Evolutionary conservation across 805 yeast genomes (phyloP), one percentile per base, ranked within the genome.

Genomic region (Scheffersomyces coipomensis): DNA sequence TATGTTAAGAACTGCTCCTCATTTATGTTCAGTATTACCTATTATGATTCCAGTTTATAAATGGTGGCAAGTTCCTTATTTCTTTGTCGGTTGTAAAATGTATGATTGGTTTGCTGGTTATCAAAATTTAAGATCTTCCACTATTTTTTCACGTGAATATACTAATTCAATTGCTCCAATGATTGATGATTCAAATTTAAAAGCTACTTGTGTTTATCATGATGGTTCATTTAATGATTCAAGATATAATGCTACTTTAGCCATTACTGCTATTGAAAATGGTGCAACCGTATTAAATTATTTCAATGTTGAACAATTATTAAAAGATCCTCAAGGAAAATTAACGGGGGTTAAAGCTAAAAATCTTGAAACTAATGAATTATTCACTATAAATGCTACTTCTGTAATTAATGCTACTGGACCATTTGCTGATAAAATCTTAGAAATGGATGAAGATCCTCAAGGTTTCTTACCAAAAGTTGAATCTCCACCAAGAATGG

Each of bases 41-140:
- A 90, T 90, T 53, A 80, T 88, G 85, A 88, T 90, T 53, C 98
- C 98, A n/a, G 90, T 90, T 42, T 90, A 91, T 75, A 81, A 81
- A 56, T 87, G 88, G 78, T 90, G 97, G 97, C 96, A 89, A 71
- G 78, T 88, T 38, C 97, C 97, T 33, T 90, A 90, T 71, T 88
- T 85, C 71, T 90, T 85, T 68, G 82, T 78, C 29, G 98, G 98
- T 44, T 86, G 93, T 59, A 85, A 88, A 64, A 73, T 85, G 78
- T 90, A 90, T 68, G 98, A 90, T 65, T 68, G 90, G 65, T 84
- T 91, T 59, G 97, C 97, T 29, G 97, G 97, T 39, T 68, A 75
- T 46, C 91, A 88, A 64, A 88, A 88, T 70, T 75, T 90, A 63
- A 81, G 86, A 59, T 72, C 79, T 47, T 82, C 95, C 19, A 89